phyloP scores from a whole-genome alignment of 2,329 filamentous ascomycete species.

The Trichoderma simmonsii region DNA sequence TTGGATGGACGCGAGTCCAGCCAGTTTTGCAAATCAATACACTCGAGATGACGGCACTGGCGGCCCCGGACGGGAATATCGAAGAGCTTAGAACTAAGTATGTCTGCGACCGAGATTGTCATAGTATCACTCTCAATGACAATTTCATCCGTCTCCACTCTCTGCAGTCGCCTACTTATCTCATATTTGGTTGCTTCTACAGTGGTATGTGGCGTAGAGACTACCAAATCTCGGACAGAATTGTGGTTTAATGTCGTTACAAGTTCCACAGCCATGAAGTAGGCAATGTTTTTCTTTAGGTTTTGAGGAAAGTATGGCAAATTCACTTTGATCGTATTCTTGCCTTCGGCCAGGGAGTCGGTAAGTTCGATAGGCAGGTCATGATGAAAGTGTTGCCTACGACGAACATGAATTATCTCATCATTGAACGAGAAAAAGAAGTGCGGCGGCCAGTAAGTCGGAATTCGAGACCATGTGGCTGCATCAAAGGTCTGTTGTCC shows the following conservation, averaged over 20 bases:
- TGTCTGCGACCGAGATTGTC: constrained; percentile 60
- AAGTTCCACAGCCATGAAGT: constrained; percentile 67
- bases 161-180: constrained; percentile 51
- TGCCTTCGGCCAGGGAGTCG: constrained; percentile 51
- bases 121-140: constrained; percentile 56
- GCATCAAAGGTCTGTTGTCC: constrained; percentile 35
- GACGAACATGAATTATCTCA: constrained; percentile 53
- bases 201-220: constrained; percentile 37
- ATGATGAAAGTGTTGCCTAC: constrained; percentile 69
- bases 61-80: constrained; percentile 67
- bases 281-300: constrained; percentile 31
- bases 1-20: constrained; percentile 61
- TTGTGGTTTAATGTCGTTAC: constrained; percentile 55
- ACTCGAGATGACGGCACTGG: constrained; percentile 74
- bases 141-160: constrained; percentile 54
- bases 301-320: constrained; percentile 32
- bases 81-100: constrained; percentile 64
- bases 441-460: constrained; percentile 68
- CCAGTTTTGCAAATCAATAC: constrained; percentile 85
- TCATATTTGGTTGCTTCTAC: constrained; percentile 49
- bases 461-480: constrained; percentile 58
- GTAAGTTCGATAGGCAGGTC: constrained; percentile 77
- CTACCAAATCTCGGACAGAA: constrained; percentile 41
- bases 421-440: constrained; percentile 69
- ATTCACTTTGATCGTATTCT: constrained; percentile 60